Evolutionary conservation across 2,329 filamentous ascomycete genomes (phyloP).

Genomic region (Fusarium verticillioides): DNA sequence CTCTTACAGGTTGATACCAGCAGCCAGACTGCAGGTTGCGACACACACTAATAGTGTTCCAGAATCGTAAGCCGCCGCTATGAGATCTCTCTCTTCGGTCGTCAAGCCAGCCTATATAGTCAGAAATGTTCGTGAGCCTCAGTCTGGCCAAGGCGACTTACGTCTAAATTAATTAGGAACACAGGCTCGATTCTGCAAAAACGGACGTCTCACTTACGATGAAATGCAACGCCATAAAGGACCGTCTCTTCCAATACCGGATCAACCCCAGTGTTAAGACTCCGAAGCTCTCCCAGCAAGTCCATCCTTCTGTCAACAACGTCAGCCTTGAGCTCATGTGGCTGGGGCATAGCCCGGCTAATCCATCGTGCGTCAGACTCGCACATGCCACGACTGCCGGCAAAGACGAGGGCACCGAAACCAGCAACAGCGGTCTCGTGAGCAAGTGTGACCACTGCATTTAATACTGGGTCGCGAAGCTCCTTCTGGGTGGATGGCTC

Average conservation of each 20-base stretch:
- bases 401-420: constrained; percentile 79
- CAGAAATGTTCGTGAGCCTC: constrained; percentile 24
- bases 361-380: constrained; percentile 76
- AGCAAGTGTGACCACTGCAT: constrained; percentile 76
- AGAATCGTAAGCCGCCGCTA: constrained; percentile 76
- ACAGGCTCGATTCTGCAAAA: neutral
- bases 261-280: constrained; percentile 74
- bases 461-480: constrained; percentile 72
- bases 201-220: constrained; percentile 59
- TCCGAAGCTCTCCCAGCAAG: constrained; percentile 73
- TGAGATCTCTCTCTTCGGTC: constrained; percentile 77
- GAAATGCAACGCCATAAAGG: constrained; percentile 76
- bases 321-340: constrained; percentile 56
- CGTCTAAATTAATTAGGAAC: constrained; percentile 49
- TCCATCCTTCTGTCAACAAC: constrained; percentile 70
- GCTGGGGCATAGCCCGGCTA: constrained; percentile 70
- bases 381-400: constrained; percentile 73
- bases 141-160: constrained; percentile 38
- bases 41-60: constrained; percentile 77
- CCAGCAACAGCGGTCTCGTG: constrained; percentile 75
- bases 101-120: constrained; percentile 71
- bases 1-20: constrained; percentile 76
- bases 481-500: constrained; percentile 68
- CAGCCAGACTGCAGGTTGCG: constrained; percentile 83
- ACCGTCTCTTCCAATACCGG: constrained; percentile 72